Evolutionary conservation across 768 basidiomycete genomes (phyloP), one percentile per base, ranked within the genome.

Genomic region (Cystobasidium onofrii): DNA sequence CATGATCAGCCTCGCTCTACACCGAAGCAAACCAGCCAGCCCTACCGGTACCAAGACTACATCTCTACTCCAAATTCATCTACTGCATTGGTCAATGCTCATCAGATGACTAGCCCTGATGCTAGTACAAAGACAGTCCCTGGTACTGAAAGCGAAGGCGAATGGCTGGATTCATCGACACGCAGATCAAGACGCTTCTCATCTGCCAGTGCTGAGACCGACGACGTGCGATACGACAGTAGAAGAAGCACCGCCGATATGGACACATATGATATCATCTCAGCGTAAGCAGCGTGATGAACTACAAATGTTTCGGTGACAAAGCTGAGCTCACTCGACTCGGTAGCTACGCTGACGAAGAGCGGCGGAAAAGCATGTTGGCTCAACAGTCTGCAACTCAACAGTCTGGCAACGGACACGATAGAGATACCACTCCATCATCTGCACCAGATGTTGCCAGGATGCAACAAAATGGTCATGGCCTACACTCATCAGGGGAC

Each of bases 211-310:
- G 13, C 63, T 4, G 36, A 43, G 13, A 46, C 63, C 9, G 66
- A 54, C 66, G 50, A 46, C 54, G 66, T 54, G 20, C 44, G 44
- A 25, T 69, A 43, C 29, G 66, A 69, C 29, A 36, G 29, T 7
- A 55, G 55, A 18, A n/a, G 54, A 10, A 31, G 4, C n/a, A 57
- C 31, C 33, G 33, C 54, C 9, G 69, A 71, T 27, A n/a, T 71
- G 34, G 69, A 71, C n/a, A 39, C 69, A 1, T 46, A 41, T 17
- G 69, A 71, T 36, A 71, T 71, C 18, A 71, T 71, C 31, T 60
- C 69, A 31, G 69, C 69, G 69, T 71, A n/a, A 71, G 69, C 23
- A 18, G 23, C 43, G 64, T 34, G 25, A 52, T 36, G 15, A 12
- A 13, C 34, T 39, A 34, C 36, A 39, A 39, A 39, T 6, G 6